Percentiles rank a stretch among this genome's conserved stretches.
phyloP scores from a whole-genome alignment of 352 stramenopile species.

The Paralagenidium karlingii region DNA sequence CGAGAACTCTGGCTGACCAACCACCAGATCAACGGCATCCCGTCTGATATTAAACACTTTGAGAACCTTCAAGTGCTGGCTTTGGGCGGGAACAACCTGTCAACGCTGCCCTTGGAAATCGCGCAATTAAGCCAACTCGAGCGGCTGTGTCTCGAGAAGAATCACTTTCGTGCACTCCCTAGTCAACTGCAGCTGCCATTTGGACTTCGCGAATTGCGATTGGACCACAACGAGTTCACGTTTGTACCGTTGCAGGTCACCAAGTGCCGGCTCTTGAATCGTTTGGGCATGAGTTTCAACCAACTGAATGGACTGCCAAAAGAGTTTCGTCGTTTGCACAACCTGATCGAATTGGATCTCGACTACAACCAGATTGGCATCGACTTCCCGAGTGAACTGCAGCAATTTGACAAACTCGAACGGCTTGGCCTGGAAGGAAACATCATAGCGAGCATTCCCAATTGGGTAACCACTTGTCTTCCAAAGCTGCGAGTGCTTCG shows the following conservation, averaged over 20 bases:
- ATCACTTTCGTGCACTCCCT: conserved; percentile 26
- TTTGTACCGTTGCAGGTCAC: conserved; percentile 36
- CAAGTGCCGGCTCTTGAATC: conserved; percentile 33
- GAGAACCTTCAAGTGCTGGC: conserved; percentile 36
- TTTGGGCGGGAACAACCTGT: conserved; percentile 39
- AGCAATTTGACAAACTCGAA: conserved; percentile 31
- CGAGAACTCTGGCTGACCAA: conserved; percentile 60
- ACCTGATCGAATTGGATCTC: conserved; percentile 52
- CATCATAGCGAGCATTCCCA: conserved; percentile 10
- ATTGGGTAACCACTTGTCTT: conserved; percentile 15
- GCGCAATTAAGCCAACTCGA: conserved; percentile 19
- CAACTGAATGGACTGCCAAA: conserved; percentile 18
- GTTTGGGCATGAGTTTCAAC: conserved; percentile 48
- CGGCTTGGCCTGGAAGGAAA: conserved; percentile 55
- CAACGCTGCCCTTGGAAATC: conserved; percentile 28
- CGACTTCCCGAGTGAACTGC: conserved; percentile 19
- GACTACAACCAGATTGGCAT: conserved; percentile 42
- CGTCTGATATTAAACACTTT: conserved; percentile 28
- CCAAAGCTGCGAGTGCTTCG: conserved; percentile 26
- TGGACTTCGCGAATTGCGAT: conserved; percentile 25
- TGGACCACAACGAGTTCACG: conserved; percentile 37
- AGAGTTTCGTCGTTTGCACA: conserved; percentile 33
- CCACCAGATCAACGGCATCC: conserved; percentile 23
- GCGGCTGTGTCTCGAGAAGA: conserved; percentile 50
- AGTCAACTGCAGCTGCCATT: conserved; percentile 18